Evolutionary conservation across 306 rosid species (phyloP), one percentile per base, ranked within the genome.

Genomic region (Lablab purpureus): DNA sequence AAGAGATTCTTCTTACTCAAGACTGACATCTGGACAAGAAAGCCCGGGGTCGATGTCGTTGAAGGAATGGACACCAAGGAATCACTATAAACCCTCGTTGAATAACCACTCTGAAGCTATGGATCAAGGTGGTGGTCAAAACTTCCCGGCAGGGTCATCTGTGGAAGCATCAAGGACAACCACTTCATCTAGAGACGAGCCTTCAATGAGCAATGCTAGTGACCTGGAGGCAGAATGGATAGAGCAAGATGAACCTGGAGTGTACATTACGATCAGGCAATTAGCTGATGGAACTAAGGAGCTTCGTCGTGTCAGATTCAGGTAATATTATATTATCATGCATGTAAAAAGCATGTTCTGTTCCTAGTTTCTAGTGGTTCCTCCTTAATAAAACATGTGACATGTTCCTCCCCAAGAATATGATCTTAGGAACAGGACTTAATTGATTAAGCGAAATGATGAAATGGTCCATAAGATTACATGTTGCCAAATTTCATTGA

Each of bases 221-320:
- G 99, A 88, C 7, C 36, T 87, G 63, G 98, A 90, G 73, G 37
- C 96, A 1, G 98, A 95, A 40, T 95, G 98, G 99, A 81, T 95
- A 1, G 96, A 89, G 81, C 87, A 93, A 82, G 99, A 93, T 69
- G 94, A 91, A 45, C 94, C 98, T 13, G 99, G 99, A 3, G 97
- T 95, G 1, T 93, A 86, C 74, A 85, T 95, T 23, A 95, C 99
- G 0, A 91, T 95, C 75, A 80, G 93, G 62, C 96, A 85, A 79
- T 85, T 83, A 22, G 87, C 92, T 18, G 96, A 93, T 75, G 99
- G 99, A 50, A 91, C 86, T 1, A 88, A 87, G 83, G 96, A 90
- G 83, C 93, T 95, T 58, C 91, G 97, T 17, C 98, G 99, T 66
- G 91, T 95, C 75, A 81, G 93, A 77, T 95, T 95, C 90, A 95